These are phyloP conservation scores for Rossbeevera mucosa DNA, from an alignment of 768 basidiomycete species.

Conservation along the genomic window DNA sequence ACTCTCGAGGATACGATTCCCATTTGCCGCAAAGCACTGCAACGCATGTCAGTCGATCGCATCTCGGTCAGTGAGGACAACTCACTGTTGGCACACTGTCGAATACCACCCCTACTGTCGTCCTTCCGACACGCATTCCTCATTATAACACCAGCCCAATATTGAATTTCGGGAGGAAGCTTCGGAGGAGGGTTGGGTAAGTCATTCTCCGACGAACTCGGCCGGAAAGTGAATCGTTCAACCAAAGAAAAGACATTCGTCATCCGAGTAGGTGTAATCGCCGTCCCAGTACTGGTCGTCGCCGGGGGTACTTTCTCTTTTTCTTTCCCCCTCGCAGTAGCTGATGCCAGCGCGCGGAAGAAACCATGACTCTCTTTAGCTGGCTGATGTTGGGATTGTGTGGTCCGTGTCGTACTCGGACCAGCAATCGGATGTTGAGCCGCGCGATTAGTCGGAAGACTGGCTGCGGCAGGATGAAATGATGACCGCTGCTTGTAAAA, in stretches of 20 bases:
- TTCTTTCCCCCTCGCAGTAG: slow-evolving; percentile 45
- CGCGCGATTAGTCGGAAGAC: slow-evolving; percentile 31
- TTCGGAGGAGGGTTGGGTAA: slow-evolving; percentile 64
- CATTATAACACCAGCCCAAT: slow-evolving; percentile 99
- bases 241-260: slow-evolving; percentile 96
- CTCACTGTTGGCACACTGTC: slow-evolving; percentile 96
- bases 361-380: slow-evolving; percentile 38
- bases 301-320: slow-evolving; percentile 34
- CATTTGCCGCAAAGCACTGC: slow-evolving; percentile 91
- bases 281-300: slow-evolving; percentile 13
- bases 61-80: slow-evolving; percentile 13
- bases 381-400: slow-evolving; percentile 15
- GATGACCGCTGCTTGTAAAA: slow-evolving; percentile 85
- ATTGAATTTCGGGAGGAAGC: slow-evolving; percentile 87
- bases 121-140: slow-evolving; percentile 98
- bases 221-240: slow-evolving; percentile 93
- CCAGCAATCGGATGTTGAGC: slow-evolving; percentile 23
- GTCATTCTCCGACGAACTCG: slow-evolving; percentile 75
- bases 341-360: slow-evolving; percentile 43
- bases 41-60: slow-evolving; percentile 1
- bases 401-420: slow-evolving; percentile 22
- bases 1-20: slow-evolving; percentile 91
- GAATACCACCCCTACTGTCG: slow-evolving; percentile 84
- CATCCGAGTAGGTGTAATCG: slow-evolving; percentile 37
- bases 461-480: slow-evolving; percentile 73